phyloP scores from a whole-genome alignment of 2,329 filamentous ascomycete species.

The Parastagonospora avenae region DNA sequence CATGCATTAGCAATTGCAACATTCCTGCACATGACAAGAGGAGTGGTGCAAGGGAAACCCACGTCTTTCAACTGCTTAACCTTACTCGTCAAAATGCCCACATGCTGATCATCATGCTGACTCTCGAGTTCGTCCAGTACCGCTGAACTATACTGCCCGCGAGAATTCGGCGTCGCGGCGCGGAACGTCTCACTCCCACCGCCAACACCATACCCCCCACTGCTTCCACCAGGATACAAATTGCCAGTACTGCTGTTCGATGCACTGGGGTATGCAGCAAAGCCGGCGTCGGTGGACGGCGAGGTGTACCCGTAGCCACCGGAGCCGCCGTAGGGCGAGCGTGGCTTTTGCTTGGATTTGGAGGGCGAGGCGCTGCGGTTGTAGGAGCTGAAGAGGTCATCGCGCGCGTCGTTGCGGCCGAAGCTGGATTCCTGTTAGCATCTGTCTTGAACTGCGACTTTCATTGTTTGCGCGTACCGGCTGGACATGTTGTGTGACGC shows the following conservation, averaged over 20 bases:
- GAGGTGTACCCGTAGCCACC: conserved; percentile 30
- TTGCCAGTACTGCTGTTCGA: conserved; percentile 5
- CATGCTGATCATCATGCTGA: conserved; percentile 82
- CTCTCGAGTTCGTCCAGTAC: conserved; percentile 93
- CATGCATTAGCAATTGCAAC: neutral
- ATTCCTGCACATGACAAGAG: neutral
- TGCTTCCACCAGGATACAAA: conserved; percentile 13
- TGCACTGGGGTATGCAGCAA: conserved; percentile 43
- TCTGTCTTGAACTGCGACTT: neutral
- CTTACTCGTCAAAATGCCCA: conserved; percentile 89
- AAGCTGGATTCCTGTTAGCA: conserved; percentile 21
- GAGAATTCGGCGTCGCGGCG: conserved; percentile 56
- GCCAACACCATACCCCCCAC: conserved; percentile 8
- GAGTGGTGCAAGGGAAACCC: conserved; percentile 46
- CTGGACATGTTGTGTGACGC: conserved; percentile 27
- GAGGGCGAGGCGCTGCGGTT: conserved; percentile 46
- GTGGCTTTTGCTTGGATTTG: conserved; percentile 36
- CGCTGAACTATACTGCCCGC: conserved; percentile 90
- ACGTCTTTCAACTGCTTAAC: conserved; percentile 89
- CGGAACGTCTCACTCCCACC: conserved; percentile 30
- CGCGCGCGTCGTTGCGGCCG: conserved; percentile 32
- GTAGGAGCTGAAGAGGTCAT: conserved; percentile 50
- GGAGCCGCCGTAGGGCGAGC: conserved; percentile 24
- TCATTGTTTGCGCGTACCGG: conserved; percentile 15
- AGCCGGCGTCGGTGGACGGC: conserved; percentile 16